Evolutionary conservation across 768 basidiomycete genomes (phyloP), one percentile per base, ranked within the genome.

Genomic region (Artomyces pyxidatus): DNA sequence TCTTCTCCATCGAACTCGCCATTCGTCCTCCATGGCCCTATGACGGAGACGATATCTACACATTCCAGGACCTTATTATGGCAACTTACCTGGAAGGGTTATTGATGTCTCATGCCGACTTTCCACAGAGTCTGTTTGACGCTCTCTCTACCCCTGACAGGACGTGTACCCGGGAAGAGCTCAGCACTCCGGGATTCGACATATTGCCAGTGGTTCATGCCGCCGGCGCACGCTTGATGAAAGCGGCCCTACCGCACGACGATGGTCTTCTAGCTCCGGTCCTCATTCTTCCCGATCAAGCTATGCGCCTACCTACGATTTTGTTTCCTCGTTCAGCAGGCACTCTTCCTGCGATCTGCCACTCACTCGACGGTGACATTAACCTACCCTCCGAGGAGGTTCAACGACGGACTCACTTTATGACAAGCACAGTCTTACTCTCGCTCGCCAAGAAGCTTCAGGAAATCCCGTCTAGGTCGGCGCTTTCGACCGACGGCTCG

Each of bases 371-470:
- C 35, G n/a, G 45, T 14, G 37, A 22, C 30, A 28, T 51, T 29
- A 21, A 50, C 29, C 54, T 45, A 46, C 54, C 53, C n/a, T 47
- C 53, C 44, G 59, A 63, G 46, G 37, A 45, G 42, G n/a, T 59
- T 4, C 51, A 56, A 28, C 51, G 61, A 46, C 49, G 64, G 48
- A 59, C 65, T 27, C 59, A 64, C 35, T 55, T 57, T 56, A 68
- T 67, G 50, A 66, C 68, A 42, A 66, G 69, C 39, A 68, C 69
- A 30, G 60, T 74, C 19, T 56, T 75, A 27, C 64, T 77, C 45
- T 69, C 69, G 29, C 65, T 77, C 14, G 74, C 75, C 17, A 74
- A 72, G 53, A 59, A 68, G 23, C 65, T 72, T 17, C 76, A 76
- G 53, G 65, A 67, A 28, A 49, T 55, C 8, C 59, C 61, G 6